Evolutionary conservation across 768 basidiomycete genomes (phyloP).

Genomic region (Coprinopsis sp.): DNA sequence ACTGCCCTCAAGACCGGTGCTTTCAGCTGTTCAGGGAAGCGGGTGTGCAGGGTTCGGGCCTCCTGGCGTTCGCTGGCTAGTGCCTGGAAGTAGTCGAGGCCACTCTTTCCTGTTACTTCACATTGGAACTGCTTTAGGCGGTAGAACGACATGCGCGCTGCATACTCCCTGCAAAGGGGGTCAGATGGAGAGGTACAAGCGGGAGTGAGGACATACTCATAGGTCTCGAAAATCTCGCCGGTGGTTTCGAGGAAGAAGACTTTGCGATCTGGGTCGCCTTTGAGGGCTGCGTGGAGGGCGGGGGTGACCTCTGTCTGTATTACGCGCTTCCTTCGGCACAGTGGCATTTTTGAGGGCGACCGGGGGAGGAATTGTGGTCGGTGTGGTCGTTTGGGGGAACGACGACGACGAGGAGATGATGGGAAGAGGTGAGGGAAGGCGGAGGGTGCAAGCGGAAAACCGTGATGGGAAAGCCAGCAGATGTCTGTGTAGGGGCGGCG

Average conservation of each 20-base stretch:
- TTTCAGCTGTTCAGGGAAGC: conserved; percentile 92
- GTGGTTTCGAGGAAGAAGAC: conserved; percentile 94
- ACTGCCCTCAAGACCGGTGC: conserved; percentile 86
- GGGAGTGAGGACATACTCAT: conserved; percentile 66
- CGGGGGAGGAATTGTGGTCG: conserved; percentile 15
- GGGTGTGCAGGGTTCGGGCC: conserved; percentile 80
- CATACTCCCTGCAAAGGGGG: conserved; percentile 56
- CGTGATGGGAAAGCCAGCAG: conserved; percentile 34
- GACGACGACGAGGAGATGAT: conserved; percentile 13
- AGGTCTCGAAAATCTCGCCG: conserved; percentile 95
- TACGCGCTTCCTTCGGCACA: conserved; percentile 86
- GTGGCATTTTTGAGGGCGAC: conserved; percentile 55
- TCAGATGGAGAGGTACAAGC: conserved; percentile 19
- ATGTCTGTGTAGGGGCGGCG: too few relatives aligned
- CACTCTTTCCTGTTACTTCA: conserved; percentile 93
- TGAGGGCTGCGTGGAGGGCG: conserved; percentile 59
- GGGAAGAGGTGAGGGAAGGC: conserved; percentile 14
- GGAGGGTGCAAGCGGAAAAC: conserved; percentile 21
- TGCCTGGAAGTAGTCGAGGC: conserved; percentile 92
- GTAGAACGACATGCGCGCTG: conserved; percentile 92
- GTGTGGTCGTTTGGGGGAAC: conserved; percentile 15
- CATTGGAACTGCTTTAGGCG: conserved; percentile 93
- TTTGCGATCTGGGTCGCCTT: conserved; percentile 60
- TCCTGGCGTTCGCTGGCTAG: conserved; percentile 88
- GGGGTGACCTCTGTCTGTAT: conserved; percentile 80